These are phyloP conservation scores for Amanita muscaria DNA, from an alignment of 768 basidiomycete genomes.

Conservation along the genomic window DNA sequence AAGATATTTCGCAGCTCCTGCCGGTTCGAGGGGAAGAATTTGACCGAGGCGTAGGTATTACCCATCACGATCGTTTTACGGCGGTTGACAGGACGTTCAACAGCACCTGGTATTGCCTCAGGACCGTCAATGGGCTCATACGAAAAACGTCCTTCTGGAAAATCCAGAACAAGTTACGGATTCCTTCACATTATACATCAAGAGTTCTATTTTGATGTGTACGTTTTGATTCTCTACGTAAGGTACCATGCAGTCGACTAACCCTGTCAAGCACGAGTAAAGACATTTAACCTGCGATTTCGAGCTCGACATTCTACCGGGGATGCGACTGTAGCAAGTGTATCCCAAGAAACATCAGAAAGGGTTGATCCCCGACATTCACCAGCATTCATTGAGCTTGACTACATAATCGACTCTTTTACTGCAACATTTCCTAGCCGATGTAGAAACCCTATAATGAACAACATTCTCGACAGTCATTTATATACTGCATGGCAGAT, in stretches of 20 bases:
- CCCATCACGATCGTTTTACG: not conserved
- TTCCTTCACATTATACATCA: conserved; percentile 65
- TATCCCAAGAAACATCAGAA: conserved; percentile 31
- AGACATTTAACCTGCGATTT: conserved; percentile 62
- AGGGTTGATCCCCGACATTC: conserved; percentile 52
- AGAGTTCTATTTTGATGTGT: conserved; percentile 59
- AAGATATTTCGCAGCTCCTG: conserved; percentile 63
- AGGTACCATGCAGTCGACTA: not conserved
- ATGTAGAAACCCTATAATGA: conserved; percentile 45
- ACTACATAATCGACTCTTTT: conserved; percentile 49
- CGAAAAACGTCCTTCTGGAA: conserved; percentile 45
- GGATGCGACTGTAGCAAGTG: conserved; percentile 38
- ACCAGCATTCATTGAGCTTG: conserved; percentile 55
- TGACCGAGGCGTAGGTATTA: conserved; percentile 44
- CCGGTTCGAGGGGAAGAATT: conserved; percentile 55
- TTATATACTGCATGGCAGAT: conserved; percentile 42
- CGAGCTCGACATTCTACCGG: conserved; percentile 51
- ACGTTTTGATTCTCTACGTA: conserved; percentile 11
- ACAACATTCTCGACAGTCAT: conserved; percentile 50
- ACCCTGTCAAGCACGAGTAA: conserved; percentile 35
- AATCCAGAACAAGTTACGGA: conserved; percentile 60
- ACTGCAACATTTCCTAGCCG: conserved; percentile 48
- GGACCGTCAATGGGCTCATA: conserved; percentile 62
- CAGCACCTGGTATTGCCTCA: conserved; percentile 40
- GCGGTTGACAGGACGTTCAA: conserved; percentile 4